These are phyloP conservation scores for Phoma sp. DNA, from an alignment of 2,329 filamentous ascomycete species.

Conservation along the genomic window DNA sequence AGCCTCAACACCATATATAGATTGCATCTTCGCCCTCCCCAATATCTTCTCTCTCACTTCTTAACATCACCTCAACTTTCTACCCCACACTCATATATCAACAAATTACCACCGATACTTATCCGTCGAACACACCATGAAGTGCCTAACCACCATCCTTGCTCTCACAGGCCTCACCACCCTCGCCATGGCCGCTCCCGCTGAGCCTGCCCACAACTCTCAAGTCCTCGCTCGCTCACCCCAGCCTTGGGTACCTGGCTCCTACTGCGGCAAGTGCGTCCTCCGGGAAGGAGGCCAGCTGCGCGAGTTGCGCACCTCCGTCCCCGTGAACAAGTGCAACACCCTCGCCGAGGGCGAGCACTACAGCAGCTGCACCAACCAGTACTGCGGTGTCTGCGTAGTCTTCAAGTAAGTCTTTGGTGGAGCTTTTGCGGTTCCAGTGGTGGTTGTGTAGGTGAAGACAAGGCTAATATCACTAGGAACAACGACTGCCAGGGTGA, in stretches of 20 bases:
- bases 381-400: constrained; percentile 9
- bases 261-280: constrained; percentile 2
- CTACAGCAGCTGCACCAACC: constrained; percentile 1
- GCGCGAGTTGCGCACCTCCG: constrained; percentile 3
- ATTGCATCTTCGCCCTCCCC: no score
- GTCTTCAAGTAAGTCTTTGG: constrained; percentile 1
- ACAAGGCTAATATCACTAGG: neutral
- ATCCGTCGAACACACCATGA: neutral
- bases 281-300: neutral
- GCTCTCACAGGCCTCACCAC: neutral
- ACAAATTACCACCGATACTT: no score
- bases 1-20: no score
- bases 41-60: no score
- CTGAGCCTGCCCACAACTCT: neutral
- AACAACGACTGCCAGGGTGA: constrained; percentile 7
- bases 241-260: neutral
- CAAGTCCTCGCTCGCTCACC: neutral
- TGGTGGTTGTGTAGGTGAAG: no score
- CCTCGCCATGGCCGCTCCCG: neutral
- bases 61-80: no score
- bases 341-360: neutral
- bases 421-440: no score
- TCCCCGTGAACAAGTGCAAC: constrained; percentile 1
- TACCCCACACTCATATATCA: no score
- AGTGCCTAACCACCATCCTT: neutral